A percentile compares a stretch with the other conserved stretches of the same genome.
Conservation (phyloP, 1,284 basidiomycete genomes). For the Trametes versicolor region DNA sequence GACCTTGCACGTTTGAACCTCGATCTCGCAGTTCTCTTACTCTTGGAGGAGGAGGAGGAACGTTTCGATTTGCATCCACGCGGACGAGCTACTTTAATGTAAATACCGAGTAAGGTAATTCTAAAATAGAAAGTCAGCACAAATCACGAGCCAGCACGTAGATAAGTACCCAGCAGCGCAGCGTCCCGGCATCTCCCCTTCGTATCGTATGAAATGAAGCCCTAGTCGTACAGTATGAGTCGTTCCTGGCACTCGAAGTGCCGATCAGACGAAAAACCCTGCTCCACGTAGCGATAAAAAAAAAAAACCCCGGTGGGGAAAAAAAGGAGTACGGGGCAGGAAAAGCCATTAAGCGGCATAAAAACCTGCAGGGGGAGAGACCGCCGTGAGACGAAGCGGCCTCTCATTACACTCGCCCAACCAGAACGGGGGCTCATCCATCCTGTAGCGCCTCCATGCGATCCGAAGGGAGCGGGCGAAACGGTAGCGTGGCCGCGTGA, state of each 20-base stretch:
- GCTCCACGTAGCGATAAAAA: neutral
- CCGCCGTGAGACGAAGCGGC: neutral
- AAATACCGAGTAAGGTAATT: no score
- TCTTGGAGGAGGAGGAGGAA: no score
- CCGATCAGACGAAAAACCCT: neutral
- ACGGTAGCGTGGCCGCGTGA: neutral
- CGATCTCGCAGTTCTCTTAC: no score
- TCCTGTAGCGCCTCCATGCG: neutral
- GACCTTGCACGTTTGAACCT: no score
- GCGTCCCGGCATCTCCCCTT: neutral
- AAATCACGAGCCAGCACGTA: constrained; percentile 1
- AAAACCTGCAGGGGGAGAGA: neutral
- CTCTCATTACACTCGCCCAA: neutral
- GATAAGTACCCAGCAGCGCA: neutral
- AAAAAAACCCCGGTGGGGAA: constrained; percentile 1
- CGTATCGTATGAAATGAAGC: neutral
- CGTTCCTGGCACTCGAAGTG: neutral
- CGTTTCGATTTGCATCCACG: no score
- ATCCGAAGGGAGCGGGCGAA: neutral
- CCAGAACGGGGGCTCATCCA: neutral
- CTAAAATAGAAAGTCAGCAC: no score
- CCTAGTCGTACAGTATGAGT: neutral
- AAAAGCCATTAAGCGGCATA: constrained; percentile 1
- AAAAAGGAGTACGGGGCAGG: neutral
- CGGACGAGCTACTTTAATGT: no score